These are phyloP conservation scores for Albizia julibrissin DNA, from an alignment of 306 rosid species.

Conservation along the genomic window DNA sequence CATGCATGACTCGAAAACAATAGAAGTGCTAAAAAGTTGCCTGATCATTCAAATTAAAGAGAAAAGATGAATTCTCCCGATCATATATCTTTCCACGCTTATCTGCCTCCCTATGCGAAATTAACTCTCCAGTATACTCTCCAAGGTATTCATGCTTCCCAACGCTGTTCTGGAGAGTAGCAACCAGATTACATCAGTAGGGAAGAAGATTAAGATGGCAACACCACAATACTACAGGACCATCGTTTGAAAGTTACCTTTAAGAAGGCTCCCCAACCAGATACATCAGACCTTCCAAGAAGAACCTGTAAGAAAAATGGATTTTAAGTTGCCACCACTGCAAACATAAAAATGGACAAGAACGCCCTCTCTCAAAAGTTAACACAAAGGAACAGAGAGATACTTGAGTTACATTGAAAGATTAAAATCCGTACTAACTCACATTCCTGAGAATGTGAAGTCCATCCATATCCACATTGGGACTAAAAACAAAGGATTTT, in stretches of 20 bases:
- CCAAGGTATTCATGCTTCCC: conserved; percentile 99
- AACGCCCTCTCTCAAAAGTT: background rate
- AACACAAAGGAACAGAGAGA: background rate
- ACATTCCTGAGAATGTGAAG: background rate
- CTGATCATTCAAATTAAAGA: conserved; percentile 97
- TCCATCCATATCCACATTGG: background rate
- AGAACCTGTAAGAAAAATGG: conserved; percentile 64
- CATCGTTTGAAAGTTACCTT: conserved; percentile 57
- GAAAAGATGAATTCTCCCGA: conserved; percentile 98
- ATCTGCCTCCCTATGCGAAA: conserved; percentile 97
- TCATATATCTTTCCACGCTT: conserved; percentile 99
- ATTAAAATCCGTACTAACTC: background rate
- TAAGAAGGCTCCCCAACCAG: conserved; percentile 99
- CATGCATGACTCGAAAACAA: background rate
- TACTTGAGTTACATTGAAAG: conserved; percentile 1
- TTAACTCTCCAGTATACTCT: conserved; percentile 96
- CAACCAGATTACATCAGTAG: conserved; percentile 38
- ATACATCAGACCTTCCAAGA: conserved; percentile 94
- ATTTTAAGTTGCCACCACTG: conserved; percentile 20
- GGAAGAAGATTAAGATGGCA: conserved; percentile 12
- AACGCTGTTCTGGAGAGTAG: conserved; percentile 76
- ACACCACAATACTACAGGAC: background rate
- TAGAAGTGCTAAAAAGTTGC: conserved; percentile 45
- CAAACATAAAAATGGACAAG: conserved; percentile 7
- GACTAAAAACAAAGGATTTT: background rate